phyloP scores from a whole-genome alignment of 306 rosid species.

The Castanospermum australe region DNA sequence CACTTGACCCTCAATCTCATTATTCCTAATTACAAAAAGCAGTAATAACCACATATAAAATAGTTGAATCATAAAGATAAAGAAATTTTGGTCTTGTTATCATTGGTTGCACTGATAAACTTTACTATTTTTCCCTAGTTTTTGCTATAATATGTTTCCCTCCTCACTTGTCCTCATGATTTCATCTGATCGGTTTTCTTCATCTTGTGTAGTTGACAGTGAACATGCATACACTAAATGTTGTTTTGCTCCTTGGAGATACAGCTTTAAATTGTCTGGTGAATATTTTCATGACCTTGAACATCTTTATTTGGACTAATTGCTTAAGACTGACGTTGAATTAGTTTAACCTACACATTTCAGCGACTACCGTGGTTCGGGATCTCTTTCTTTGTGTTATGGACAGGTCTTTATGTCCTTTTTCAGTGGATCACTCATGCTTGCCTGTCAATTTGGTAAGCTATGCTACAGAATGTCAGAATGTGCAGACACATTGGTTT shows the following conservation, averaged over 20 bases:
- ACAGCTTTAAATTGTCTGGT: slow-evolving; percentile 79
- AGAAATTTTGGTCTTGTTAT: neutral
- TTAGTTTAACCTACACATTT: slow-evolving; percentile 31
- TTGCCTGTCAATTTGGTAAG: slow-evolving; percentile 53
- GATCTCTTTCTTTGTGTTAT: slow-evolving; percentile 68
- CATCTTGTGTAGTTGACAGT: slow-evolving; percentile 62
- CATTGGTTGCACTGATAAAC: neutral
- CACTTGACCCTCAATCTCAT: neutral
- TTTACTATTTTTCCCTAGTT: neutral
- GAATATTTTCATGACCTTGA: slow-evolving; percentile 27
- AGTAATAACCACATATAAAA: neutral
- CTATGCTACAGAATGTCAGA: neutral
- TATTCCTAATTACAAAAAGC: neutral
- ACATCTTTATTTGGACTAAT: neutral
- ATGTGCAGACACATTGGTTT: neutral
- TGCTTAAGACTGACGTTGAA: slow-evolving; percentile 25
- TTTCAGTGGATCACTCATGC: slow-evolving; percentile 73
- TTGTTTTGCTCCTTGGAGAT: slow-evolving; percentile 69
- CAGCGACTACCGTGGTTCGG: slow-evolving; percentile 59
- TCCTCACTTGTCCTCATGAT: neutral
- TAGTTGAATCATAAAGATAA: neutral
- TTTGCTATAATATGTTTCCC: neutral
- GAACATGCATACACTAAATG: slow-evolving; percentile 69
- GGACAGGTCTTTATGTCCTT: slow-evolving; percentile 65
- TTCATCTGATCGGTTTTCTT: slow-evolving; percentile 22